Conservation (phyloP, 75 land plant genomes). For the Pinus tabuliformis region DNA sequence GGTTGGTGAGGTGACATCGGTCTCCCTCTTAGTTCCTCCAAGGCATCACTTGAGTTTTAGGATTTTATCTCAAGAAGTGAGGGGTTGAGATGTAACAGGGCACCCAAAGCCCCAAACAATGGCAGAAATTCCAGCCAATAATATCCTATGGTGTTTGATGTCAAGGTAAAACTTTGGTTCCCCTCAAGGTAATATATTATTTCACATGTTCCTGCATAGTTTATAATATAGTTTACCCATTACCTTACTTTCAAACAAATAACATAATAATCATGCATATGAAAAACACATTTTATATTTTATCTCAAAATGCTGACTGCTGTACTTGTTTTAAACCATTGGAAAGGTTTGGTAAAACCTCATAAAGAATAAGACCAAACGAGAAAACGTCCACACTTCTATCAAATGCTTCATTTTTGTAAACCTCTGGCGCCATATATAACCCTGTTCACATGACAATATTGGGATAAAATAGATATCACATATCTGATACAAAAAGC, state of each 20-base stretch:
- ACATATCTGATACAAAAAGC: too few relatives aligned
- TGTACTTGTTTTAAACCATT: neutral
- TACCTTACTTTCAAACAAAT: neutral
- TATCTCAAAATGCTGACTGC: neutral
- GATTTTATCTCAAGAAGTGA: too few relatives aligned
- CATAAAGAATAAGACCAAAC: conserved; percentile 83
- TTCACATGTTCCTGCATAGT: neutral
- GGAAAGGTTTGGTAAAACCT: conserved; percentile 40
- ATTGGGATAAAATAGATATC: neutral
- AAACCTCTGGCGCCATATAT: conserved; percentile 87
- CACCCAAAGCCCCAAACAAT: too few relatives aligned
- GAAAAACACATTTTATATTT: neutral
- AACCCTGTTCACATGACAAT: conserved; percentile 40
- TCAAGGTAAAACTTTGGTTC: neutral
- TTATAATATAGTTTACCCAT: neutral
- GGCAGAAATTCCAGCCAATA: too few relatives aligned
- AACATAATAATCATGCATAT: neutral
- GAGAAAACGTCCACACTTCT: conserved; percentile 84
- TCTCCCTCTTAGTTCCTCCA: too few relatives aligned
- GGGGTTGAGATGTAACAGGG: too few relatives aligned
- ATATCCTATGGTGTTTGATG: neutral
- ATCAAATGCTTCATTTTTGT: conserved; percentile 60
- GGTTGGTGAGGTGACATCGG: too few relatives aligned
- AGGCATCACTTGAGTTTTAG: too few relatives aligned
- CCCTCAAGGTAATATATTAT: neutral